These are phyloP conservation scores for Parafenestella ontariensis DNA, from an alignment of 2,329 filamentous ascomycete species.

Conservation along the genomic window DNA sequence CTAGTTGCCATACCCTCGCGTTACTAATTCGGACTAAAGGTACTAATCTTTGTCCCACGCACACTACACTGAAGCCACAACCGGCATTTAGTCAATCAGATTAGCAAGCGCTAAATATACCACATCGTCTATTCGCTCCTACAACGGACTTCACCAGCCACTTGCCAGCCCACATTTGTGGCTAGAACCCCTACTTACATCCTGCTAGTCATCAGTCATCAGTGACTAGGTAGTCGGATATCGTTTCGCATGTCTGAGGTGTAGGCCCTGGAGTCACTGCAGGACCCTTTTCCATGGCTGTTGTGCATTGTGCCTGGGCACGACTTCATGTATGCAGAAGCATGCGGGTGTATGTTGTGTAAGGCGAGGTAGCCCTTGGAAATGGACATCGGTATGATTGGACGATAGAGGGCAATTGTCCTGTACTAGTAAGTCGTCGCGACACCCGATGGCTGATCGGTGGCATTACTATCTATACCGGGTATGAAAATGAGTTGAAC, in stretches of 20 bases:
- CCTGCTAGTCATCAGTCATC: not conserved
- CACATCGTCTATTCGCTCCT: not conserved
- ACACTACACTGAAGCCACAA: not conserved
- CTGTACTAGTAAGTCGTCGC: not conserved
- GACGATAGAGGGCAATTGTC: not conserved
- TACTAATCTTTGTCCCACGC: not conserved
- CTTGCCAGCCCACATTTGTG: slow-evolving; percentile 1
- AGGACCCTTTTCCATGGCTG: not conserved
- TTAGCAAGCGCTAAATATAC: not conserved
- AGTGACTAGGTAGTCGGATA: not conserved
- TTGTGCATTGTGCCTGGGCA: not conserved
- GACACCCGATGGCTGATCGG: not conserved
- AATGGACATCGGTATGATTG: not conserved
- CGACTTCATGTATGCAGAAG: not conserved
- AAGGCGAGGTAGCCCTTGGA: not conserved
- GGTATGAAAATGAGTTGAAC: not conserved
- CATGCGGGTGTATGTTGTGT: not conserved
- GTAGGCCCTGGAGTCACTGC: not conserved
- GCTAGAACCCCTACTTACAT: not conserved
- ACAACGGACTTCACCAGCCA: slow-evolving; percentile 4
- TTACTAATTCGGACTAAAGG: not conserved
- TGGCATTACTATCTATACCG: not conserved
- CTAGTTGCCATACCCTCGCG: not conserved
- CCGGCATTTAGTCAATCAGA: not conserved
- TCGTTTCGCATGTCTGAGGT: not conserved